Percentiles rank a stretch among this genome's conserved stretches.
These are phyloP conservation scores for Mortierella sp. DNA, from an alignment of 371 early-diverging fungal species.

Conservation along the genomic window DNA sequence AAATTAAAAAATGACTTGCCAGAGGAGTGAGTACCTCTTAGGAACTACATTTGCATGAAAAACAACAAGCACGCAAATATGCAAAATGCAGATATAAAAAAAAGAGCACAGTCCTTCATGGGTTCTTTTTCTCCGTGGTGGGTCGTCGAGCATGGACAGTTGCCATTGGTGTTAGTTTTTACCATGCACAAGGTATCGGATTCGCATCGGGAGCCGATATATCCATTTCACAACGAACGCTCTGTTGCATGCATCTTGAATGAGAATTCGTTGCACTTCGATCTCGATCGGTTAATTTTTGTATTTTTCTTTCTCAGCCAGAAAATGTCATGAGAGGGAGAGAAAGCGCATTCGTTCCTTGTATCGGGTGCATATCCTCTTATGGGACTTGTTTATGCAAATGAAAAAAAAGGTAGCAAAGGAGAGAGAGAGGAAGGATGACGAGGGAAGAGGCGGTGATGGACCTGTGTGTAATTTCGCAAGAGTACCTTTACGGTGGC, in stretches of 20 bases:
- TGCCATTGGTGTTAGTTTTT: background rate
- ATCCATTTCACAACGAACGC: background rate
- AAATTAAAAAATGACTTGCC: background rate
- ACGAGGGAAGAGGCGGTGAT: background rate
- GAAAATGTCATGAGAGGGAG: background rate
- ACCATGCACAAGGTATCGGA: background rate
- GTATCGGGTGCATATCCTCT: background rate
- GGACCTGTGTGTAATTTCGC: too few relatives aligned
- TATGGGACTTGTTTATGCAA: conserved; percentile 6
- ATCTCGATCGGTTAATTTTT: background rate
- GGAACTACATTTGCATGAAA: conserved; percentile 6
- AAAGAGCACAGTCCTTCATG: background rate
- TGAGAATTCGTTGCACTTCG: background rate
- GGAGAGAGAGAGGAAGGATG: background rate
- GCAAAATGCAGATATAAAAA: background rate
- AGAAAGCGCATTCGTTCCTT: background rate
- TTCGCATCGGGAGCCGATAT: background rate
- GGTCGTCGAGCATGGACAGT: too few relatives aligned
- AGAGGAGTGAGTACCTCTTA: background rate
- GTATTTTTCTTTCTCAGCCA: background rate
- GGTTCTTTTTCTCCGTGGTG: too few relatives aligned
- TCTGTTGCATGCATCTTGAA: conserved; percentile 4
- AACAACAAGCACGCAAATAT: background rate
- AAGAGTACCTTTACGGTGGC: background rate
- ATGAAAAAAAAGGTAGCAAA: background rate